Evolutionary conservation across 306 rosid species (phyloP), one percentile per base, ranked within the genome.

Genomic region (Castanospermum australe): DNA sequence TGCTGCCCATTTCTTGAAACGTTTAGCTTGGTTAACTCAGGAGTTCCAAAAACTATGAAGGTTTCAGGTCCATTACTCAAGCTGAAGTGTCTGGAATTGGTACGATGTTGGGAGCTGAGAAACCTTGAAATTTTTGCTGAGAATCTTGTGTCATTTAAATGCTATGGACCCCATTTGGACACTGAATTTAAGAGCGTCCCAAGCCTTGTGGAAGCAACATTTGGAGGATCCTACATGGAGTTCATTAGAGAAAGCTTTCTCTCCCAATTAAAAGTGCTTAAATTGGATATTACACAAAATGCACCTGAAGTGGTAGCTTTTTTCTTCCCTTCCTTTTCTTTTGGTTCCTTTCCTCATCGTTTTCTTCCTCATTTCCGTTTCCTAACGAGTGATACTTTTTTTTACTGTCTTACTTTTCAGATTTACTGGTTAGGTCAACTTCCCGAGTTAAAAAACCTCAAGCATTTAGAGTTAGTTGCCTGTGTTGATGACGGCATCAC

Each of bases 241-340:
- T 75, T 80, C 68, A 52, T 5, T 25, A 50, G 62, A 70, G 67
- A 62, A 62, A 62, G 84, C 38, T 76, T 75, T 76, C 36, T 80
- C n/a, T 70, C 59, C 4, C 84, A 80, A 45, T 13, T 84, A 45
- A 36, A 63, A 79, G 67, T 80, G 66, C 84, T 84, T 45, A 84
- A 76, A 70, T 20, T 84, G 79, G 84, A 84, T 44, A 76, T 80
- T 12, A 69, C 84, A 62, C 66, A 69, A 63, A 80, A 62, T 7
- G 36, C 33, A 63, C 75, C 71, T 54, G n/a, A 75, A 45, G 60
- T 80, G 79, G 84, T 80, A 61, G 8, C 6, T 74, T 47, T 10
- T 47, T n/a, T 22, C 5, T 15, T 13, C 57, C 7, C 2, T 54
- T 63, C n/a, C 24, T 42, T 60, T 0, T 60, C 5, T 80, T 55